Evolutionary conservation across 495 filamentous ascomycete genomes (phyloP), one percentile per base, ranked within the genome.

Genomic region (Parathielavia appendiculata): DNA sequence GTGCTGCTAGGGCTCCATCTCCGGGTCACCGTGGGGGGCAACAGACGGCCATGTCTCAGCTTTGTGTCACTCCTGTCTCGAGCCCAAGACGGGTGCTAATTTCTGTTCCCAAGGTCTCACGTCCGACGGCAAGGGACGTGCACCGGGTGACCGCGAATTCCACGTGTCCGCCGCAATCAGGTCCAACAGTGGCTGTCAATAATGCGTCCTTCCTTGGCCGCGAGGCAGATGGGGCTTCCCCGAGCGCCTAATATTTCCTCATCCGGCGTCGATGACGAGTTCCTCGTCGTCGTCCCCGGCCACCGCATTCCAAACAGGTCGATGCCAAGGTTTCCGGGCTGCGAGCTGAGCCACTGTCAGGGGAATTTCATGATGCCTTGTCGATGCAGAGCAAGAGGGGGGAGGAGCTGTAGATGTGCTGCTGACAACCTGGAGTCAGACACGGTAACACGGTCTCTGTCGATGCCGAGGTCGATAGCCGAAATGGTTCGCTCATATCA

Each of bases 61-160:
- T 62, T 46, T 65, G 63, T 65, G 59, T 62, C 59, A 65, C 63
- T 60, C 59, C 60, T 65, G 63, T 65, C 58, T 65, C 59, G 59
- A 55, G 56, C 56, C 38, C 53, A n/a, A 44, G 38, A 52, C 39
- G 49, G 44, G 54, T 20, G 17, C 49, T 52, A 19, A 62, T 57
- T 59, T 62, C 60, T 60, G 47, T 60, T 11, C 48, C 57, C 59
- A 41, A 7, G 5, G 16, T n/a, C n/a, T n/a, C 45, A 36, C 41
- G 30, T 16, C 50, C 39, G 35, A 22, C n/a, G 32, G 43, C 19
- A 49, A 20, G 36, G 22, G 9, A 38, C n/a, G 46, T 45, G 40
- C 48, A 57, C n/a, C 58, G 59, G 57, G 46, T 54, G 30, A 17
- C 34, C 36, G 35, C 54, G n/a, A n/a, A 50, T 35, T 45, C 59